phyloP scores from a whole-genome alignment of 441 rosid species.

The Aquilaria agallochum region DNA sequence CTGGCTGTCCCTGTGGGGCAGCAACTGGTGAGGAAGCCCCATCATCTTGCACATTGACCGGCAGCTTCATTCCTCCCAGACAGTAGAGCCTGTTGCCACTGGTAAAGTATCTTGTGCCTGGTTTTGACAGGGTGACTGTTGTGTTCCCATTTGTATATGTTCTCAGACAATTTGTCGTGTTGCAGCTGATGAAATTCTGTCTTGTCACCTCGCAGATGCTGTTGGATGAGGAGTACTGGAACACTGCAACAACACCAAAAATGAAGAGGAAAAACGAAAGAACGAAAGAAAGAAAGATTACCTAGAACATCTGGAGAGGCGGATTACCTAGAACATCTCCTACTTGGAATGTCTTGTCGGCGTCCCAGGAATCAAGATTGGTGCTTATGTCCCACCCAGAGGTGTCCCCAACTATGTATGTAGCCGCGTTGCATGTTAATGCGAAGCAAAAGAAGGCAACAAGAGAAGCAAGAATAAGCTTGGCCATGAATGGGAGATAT shows the following conservation, averaged over 20 bases:
- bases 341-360: constrained; percentile 53
- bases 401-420: constrained; percentile 76
- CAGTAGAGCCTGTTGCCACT: constrained; percentile 64
- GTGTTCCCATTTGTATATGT: constrained; percentile 73
- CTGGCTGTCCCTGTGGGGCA: constrained; percentile 46
- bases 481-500: constrained; percentile 26
- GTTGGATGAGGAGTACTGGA: constrained; percentile 63
- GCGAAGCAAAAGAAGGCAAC: constrained; percentile 13
- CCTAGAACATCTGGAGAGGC: not conserved
- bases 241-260: constrained; percentile 28
- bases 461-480: constrained; percentile 21
- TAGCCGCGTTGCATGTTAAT: constrained; percentile 36
- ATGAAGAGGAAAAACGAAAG: not conserved
- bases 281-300: not conserved
- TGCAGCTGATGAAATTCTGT: constrained; percentile 47
- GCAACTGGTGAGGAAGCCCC: constrained; percentile 38
- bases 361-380: constrained; percentile 62
- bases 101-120: constrained; percentile 55
- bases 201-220: constrained; percentile 55
- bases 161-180: constrained; percentile 37
- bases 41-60: constrained; percentile 39
- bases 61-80: constrained; percentile 85
- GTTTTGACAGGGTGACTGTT: constrained; percentile 50
- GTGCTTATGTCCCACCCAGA: constrained; percentile 96
- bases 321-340: constrained; percentile 71